These are phyloP conservation scores for Phytopythium cucurbitacearum DNA, from an alignment of 352 stramenopile species.

Conservation along the genomic window DNA sequence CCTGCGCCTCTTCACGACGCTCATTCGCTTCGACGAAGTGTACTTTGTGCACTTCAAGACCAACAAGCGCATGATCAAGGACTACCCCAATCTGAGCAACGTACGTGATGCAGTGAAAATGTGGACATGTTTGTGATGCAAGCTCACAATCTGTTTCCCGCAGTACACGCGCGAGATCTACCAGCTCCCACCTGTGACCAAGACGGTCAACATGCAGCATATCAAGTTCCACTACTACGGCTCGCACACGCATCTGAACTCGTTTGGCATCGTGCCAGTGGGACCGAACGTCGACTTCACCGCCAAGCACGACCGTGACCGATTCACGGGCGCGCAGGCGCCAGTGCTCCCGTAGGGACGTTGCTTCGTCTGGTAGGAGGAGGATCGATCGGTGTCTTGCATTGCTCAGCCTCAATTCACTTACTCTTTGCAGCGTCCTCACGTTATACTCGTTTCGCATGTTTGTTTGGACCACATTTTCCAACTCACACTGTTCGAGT, in stretches of 20 bases:
- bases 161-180: constrained; percentile 89
- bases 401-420: too few species aligned
- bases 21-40: constrained; percentile 81
- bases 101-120: constrained; percentile 18
- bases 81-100: constrained; percentile 86
- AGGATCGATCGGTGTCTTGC: too few species aligned
- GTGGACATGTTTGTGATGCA: neutral
- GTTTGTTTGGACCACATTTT: neutral
- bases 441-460: neutral
- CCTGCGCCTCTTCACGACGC: constrained; percentile 74
- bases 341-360: constrained; percentile 18
- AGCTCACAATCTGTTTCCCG: constrained; percentile 1
- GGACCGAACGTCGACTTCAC: constrained; percentile 55
- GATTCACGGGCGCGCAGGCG: constrained; percentile 37
- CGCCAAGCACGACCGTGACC: constrained; percentile 60
- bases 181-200: constrained; percentile 86
- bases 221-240: constrained; percentile 97
- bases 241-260: constrained; percentile 92
- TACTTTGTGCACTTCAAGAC: constrained; percentile 89
- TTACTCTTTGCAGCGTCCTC: neutral
- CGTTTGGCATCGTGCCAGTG: constrained; percentile 90
- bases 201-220: constrained; percentile 93
- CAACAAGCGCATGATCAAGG: constrained; percentile 84
- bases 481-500: too few species aligned
- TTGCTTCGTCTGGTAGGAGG: neutral